phyloP scores from a whole-genome alignment of 1,139 yeast species.

The Suhomyces bokatorum region DNA sequence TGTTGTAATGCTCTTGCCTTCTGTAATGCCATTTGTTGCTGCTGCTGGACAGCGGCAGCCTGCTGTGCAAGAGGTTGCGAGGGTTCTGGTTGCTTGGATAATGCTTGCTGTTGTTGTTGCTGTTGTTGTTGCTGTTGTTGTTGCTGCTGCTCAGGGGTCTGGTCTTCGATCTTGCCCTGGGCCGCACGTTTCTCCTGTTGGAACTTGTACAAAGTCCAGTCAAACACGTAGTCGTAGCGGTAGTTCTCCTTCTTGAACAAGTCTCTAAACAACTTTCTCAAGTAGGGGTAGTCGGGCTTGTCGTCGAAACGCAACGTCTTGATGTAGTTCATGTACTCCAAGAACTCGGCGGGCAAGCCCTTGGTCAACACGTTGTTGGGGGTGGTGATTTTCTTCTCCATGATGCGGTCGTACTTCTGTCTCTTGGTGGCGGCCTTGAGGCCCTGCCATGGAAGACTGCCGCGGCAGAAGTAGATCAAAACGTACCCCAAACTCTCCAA shows the following conservation, averaged over 20 bases:
- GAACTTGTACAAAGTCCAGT: slow-evolving; percentile 92
- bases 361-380: slow-evolving; percentile 86
- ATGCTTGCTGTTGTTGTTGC: slow-evolving; percentile 9
- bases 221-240: slow-evolving; percentile 91
- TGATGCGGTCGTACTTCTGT: slow-evolving; percentile 93
- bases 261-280: slow-evolving; percentile 88
- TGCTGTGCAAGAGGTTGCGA: slow-evolving; percentile 7
- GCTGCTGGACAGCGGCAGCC: slow-evolving; percentile 9
- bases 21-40: slow-evolving; percentile 12
- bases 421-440: slow-evolving; percentile 95
- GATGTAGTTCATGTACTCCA: slow-evolving; percentile 84
- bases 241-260: slow-evolving; percentile 86
- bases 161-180: slow-evolving; percentile 34
- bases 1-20: slow-evolving; percentile 14
- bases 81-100: slow-evolving; percentile 7
- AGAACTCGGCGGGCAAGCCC: slow-evolving; percentile 89
- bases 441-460: slow-evolving; percentile 98
- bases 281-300: slow-evolving; percentile 89
- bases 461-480: slow-evolving; percentile 90
- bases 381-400: slow-evolving; percentile 95
- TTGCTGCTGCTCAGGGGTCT: slow-evolving; percentile 22
- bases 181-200: slow-evolving; percentile 64
- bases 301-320: slow-evolving; percentile 92
- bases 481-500: slow-evolving; percentile 95
- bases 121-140: slow-evolving; percentile 10